These are phyloP conservation scores for Kalmusia sp. DNA, from an alignment of 2,329 filamentous ascomycete genomes.

Conservation along the genomic window DNA sequence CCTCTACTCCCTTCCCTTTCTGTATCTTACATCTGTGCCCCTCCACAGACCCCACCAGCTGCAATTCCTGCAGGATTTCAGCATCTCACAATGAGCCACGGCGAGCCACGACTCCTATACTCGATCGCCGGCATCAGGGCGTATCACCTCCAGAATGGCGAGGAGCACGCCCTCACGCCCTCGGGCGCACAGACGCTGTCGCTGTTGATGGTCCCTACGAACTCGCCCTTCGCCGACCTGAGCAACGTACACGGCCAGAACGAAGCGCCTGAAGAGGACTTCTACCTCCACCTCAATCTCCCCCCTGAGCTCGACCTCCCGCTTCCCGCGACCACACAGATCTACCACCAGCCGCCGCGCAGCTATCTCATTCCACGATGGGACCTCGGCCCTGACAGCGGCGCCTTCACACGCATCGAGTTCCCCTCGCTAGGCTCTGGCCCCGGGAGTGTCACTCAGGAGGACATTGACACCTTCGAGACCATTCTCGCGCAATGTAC, in stretches of 20 bases:
- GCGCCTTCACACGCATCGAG: conserved; percentile 91
- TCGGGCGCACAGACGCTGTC: conserved; percentile 90
- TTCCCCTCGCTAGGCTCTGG: conserved; percentile 79
- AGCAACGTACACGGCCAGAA: conserved; percentile 64
- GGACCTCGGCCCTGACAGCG: conserved; percentile 87
- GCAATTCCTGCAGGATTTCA: conserved; percentile 19
- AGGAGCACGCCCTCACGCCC: conserved; percentile 81
- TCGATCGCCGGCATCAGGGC: conserved; percentile 83
- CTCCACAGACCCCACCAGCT: conserved; percentile 6
- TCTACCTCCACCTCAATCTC: conserved; percentile 94
- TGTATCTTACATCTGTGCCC: neutral
- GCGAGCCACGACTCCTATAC: conserved; percentile 64
- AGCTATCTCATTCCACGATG: conserved; percentile 96
- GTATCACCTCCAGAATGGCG: conserved; percentile 88
- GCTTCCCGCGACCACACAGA: conserved; percentile 92
- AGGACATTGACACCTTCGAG: conserved; percentile 95
- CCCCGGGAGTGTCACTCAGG: conserved; percentile 71
- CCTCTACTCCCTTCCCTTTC: neutral
- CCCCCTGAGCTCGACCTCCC: conserved; percentile 94
- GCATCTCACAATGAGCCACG: conserved; percentile 56
- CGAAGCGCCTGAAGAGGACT: conserved; percentile 72
- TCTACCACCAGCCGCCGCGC: conserved; percentile 91
- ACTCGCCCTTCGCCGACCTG: conserved; percentile 69
- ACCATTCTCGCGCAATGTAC: conserved; percentile 98
- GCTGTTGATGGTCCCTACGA: conserved; percentile 93